Conservation (phyloP, 2,329 filamentous ascomycete species). For the Diaporthe destruens region DNA sequence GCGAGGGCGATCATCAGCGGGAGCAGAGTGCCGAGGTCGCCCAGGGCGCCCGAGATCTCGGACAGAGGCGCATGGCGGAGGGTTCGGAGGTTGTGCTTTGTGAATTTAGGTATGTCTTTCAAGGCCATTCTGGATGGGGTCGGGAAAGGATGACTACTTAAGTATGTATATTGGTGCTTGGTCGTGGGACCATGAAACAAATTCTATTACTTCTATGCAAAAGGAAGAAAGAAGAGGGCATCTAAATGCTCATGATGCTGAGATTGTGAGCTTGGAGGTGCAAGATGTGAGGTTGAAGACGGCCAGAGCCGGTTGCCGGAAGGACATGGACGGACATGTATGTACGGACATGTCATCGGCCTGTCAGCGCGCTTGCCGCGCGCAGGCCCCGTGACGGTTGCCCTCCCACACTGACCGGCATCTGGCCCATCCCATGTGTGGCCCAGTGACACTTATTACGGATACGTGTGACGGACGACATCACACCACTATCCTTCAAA, state of each 20-base stretch:
- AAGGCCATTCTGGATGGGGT: slow-evolving; percentile 42
- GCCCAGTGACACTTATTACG: too few species aligned
- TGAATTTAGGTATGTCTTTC: slow-evolving; percentile 49
- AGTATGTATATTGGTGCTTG: background rate
- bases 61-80: slow-evolving; percentile 63
- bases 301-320: slow-evolving; percentile 8
- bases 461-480: too few species aligned
- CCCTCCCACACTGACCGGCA: background rate
- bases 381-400: slow-evolving; percentile 26
- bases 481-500: too few species aligned
- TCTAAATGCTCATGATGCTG: slow-evolving; percentile 3
- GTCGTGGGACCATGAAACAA: background rate
- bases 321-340: slow-evolving; percentile 12
- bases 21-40: slow-evolving; percentile 90
- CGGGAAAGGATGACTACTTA: background rate
- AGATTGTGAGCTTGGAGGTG: background rate
- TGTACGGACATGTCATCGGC: slow-evolving; percentile 10
- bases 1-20: slow-evolving; percentile 91
- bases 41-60: slow-evolving; percentile 88
- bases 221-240: background rate
- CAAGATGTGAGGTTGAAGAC: background rate
- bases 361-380: slow-evolving; percentile 22
- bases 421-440: too few species aligned
- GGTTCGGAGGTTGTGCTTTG: slow-evolving; percentile 63
- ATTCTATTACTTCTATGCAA: background rate